Percentiles rank a stretch among this genome's conserved stretches.
Evolutionary conservation across 140 eudicot species (phyloP).

Genomic region (Oenanthe javanica): DNA sequence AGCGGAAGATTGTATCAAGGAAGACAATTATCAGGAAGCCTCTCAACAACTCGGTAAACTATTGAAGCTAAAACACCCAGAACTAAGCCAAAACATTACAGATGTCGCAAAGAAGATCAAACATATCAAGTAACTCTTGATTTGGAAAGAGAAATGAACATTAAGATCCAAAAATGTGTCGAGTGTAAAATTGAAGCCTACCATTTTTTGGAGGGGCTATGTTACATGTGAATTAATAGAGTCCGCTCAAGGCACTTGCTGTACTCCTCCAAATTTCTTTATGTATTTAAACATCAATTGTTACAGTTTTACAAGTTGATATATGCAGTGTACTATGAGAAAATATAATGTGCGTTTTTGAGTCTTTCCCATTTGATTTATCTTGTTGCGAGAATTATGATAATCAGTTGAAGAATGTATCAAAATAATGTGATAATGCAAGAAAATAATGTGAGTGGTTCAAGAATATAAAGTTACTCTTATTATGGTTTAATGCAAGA

Average conservation of each 20-base stretch:
- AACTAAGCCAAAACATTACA: conserved; percentile 28
- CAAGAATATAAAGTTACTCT: too few species aligned
- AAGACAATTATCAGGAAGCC: conserved; percentile 39
- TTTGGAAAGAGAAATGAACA: background rate
- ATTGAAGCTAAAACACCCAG: conserved; percentile 41
- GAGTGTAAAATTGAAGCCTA: background rate
- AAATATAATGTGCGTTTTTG: background rate
- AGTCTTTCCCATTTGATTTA: background rate
- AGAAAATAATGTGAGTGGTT: too few species aligned
- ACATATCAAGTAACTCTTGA: conserved; percentile 7
- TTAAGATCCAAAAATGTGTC: background rate
- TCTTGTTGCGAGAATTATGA: background rate
- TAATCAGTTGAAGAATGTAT: too few species aligned
- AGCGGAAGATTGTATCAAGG: conserved; percentile 16
- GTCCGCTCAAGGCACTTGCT: background rate
- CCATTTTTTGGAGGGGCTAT: background rate
- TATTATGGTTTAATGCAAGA: too few species aligned
- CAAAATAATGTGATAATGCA: too few species aligned
- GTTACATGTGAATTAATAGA: background rate
- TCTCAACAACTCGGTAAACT: conserved; percentile 36
- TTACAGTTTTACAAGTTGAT: background rate
- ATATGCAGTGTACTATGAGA: background rate
- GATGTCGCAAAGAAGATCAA: conserved; percentile 50
- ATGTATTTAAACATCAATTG: background rate
- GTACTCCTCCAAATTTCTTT: background rate